A percentile compares a stretch with the other conserved stretches of the same genome.
These are phyloP conservation scores for Salvia miltiorrhiza DNA, from an alignment of 257 asterid genomes.

Conservation along the genomic window DNA sequence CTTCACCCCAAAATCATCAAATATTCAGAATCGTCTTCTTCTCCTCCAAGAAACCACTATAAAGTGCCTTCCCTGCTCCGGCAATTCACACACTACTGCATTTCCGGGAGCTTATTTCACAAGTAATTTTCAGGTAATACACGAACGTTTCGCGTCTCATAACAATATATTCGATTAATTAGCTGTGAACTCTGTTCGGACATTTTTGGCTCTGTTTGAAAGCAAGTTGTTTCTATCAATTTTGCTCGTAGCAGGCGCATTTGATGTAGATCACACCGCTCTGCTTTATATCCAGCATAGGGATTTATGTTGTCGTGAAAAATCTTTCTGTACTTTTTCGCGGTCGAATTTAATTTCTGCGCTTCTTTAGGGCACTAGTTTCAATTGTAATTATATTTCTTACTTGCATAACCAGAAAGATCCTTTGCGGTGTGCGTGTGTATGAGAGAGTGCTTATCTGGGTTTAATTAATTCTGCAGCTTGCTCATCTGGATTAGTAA, in stretches of 20 bases:
- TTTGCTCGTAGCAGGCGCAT: constrained; percentile 3
- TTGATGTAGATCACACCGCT: background rate
- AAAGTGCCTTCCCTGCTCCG: background rate
- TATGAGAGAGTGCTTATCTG: background rate
- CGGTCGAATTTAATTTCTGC: background rate
- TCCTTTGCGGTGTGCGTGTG: background rate
- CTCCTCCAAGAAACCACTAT: constrained; percentile 18
- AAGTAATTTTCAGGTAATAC: constrained; percentile 1
- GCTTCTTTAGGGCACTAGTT: background rate
- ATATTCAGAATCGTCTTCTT: background rate
- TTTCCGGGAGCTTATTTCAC: background rate
- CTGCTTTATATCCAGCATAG: background rate
- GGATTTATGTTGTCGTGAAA: background rate
- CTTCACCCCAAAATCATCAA: background rate
- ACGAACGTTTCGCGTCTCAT: background rate
- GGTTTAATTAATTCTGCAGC: background rate
- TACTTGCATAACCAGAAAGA: background rate
- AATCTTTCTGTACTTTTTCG: background rate
- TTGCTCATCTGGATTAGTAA: constrained; percentile 14
- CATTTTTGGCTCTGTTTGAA: background rate
- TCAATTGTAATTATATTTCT: background rate
- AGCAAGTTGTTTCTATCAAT: background rate
- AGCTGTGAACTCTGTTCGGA: background rate
- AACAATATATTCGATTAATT: background rate
- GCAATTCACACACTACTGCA: background rate